Base-by-base conservation (phyloP, 2,329 filamentous ascomycete genomes). In the Nothophaeocryptopus gaeumannii region DNA sequence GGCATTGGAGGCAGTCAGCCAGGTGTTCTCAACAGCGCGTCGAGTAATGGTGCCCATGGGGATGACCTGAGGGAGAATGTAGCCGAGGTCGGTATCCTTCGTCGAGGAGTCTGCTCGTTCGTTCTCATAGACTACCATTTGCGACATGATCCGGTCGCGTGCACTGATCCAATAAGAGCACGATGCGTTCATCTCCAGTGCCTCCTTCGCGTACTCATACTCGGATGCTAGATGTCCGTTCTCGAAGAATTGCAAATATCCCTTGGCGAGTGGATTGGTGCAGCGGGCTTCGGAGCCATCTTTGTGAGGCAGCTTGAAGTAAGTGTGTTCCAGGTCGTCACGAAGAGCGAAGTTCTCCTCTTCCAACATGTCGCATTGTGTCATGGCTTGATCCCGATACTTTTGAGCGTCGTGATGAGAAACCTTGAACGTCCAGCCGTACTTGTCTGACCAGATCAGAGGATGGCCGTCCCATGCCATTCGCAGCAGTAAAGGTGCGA, bases 151-250 rank as follows among this genome's bases (percentile, higher is more conserved):
- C 42, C 93, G 79, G 64, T 96, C 89, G 54, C 93, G 81, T 12
- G 93, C 91, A 63, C 89, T 96, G 61, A 99, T 97, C 93, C 95
- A 99, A 70, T 99, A 99, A 0, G 92, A 97, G 67, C 95, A 99
- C 0, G 90, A 96, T 0, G 93, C 90, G 62, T 99, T 99, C 93
- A 99, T 99, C 61, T 97, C 88, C 37, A 99, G 74, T 0, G 95
- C 93, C 67, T 96, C 90, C 65, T 95, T 97, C 0, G 93, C 93
- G 63, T 96, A 92, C 0, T 83, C 68, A 63, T 86, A 97, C 67
- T 96, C 86, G 0, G 92, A 97, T 0, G 89, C 88, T 2, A 99
- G 74, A 0, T 80, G 88, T 0, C 90, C 92, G 32, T 87, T 88
- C 63, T 99, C 93, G 63, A 99, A 97, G 67, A 95, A 96, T 44